Evolutionary conservation across 2,329 filamentous ascomycete genomes (phyloP), one percentile per base, ranked within the genome.

Genomic region (Reticulascus tulasneorum): DNA sequence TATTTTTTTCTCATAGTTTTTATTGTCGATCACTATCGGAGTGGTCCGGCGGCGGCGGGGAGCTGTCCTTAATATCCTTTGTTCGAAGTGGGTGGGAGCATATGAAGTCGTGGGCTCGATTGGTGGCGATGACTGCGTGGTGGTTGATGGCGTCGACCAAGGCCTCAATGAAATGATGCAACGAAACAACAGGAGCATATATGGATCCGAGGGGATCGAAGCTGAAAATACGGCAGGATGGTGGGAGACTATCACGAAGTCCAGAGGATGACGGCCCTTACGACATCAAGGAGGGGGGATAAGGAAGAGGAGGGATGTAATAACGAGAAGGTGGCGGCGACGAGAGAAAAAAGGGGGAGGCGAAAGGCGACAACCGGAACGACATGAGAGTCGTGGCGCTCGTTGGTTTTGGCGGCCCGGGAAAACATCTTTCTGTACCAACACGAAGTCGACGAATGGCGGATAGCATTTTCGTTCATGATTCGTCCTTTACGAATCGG

Each of bases 171-270:
- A 39, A 22, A 36, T 18, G 42, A 44, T 27, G 32, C 31, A 27
- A 42, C 31, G 42, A 44, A 38, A 44, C 38, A 37, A 37, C 21
- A 32, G 40, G 37, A 36, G 40, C 37, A 44, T 44, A 35, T 27
- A 24, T 34, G 30, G 30, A 31, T 25, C 38, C 8, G 12, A 29
- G 25, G 19, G 26, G n/a, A 16, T 19, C 1, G 6, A 21, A 22
- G 22, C 17, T 19, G 20, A 5, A 6, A 9, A 24, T 17, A 29
- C 25, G 23, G 15, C 11, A 23, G 33, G 12, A 29, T 29, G 12
- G 23, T 15, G 29, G 30, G 28, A 27, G 30, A 25, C 35, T 37
- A 34, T 35, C 9, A 43, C 40, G 40, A 40, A 33, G 33, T 43
- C 35, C 39, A 21, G 37, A 27, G 18, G 33, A 23, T 35, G 40